Evolutionary conservation across 495 filamentous ascomycete species (phyloP), one percentile per base, ranked within the genome.

Genomic region (Friedmanniomyces endolithicus): DNA sequence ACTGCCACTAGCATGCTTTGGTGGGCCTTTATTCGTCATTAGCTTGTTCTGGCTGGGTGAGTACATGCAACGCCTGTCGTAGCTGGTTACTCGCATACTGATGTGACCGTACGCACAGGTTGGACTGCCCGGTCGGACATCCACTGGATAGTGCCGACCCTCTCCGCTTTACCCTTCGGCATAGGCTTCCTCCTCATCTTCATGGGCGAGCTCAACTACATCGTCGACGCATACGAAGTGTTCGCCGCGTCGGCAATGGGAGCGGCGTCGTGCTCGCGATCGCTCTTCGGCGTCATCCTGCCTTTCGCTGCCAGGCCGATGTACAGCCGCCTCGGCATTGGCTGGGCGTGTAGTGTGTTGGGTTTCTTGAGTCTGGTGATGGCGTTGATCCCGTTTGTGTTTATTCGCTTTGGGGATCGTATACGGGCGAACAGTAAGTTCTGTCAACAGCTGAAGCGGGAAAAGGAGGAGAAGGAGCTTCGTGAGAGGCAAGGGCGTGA

Each of bases 211-310:
- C 67, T 88, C 11, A 90, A 86, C 57, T 90, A 89, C 55, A 71
- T 89, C 25, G 58, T 83, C 11, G 86, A 90, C 62, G 84, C 84
- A 11, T 88, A 90, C 66, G 77, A 78, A 49, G 77, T 83, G 50
- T 87, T 80, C 64, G 82, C 86, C 0, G 85, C 85, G 3, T 78
- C 74, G 19, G 86, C 85, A 1, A 72, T 85, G 60, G 83, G 86
- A 0, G 83, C 82, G 0, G 76, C 81, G 0, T 76, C 75, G 0
- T 78, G 77, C 47, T 67, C 75, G 27, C 72, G 86, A 1, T 78
- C 75, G 33, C 69, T 84, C 14, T 72, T 84, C 20, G 86, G 82
- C 0, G 82, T 82, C 0, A 68, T 78, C 2, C 69, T 84, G 45
- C 81, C 81, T 1, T 72, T 70, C 48, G 65, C 71, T 0, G 62